These are phyloP conservation scores for Gracilaria domingensis DNA, from an alignment of 23 red algal genomes.

Conservation along the genomic window DNA sequence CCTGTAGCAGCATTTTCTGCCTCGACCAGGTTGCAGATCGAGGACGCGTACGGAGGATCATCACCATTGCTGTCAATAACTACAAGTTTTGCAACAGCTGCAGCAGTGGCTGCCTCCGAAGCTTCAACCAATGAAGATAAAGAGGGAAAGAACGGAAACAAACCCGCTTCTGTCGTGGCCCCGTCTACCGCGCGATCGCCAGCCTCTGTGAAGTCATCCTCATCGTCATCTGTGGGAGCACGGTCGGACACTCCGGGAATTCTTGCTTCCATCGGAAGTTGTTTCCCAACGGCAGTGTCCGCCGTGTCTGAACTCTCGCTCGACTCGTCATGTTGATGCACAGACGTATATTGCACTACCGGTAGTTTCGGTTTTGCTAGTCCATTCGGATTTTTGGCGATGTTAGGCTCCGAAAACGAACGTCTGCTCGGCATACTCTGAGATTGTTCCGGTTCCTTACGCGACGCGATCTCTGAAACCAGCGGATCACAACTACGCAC, in stretches of 20 bases:
- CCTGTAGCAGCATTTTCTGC: no score
- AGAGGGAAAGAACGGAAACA: not conserved
- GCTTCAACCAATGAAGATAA: not conserved
- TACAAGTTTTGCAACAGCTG: not conserved
- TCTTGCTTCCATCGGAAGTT: not conserved
- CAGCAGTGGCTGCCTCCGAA: not conserved
- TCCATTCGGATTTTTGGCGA: not conserved
- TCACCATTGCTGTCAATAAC: not conserved
- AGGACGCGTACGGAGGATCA: constrained; percentile 3
- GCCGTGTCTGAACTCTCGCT: constrained; percentile 13
- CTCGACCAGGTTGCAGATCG: not conserved
- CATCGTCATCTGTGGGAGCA: not conserved
- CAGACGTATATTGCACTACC: not conserved
- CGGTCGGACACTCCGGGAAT: not conserved
- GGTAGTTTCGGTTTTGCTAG: not conserved
- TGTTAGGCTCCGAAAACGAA: not conserved
- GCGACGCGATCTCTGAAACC: not conserved
- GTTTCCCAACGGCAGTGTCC: not conserved
- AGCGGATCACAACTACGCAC: not conserved
- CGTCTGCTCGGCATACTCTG: not conserved
- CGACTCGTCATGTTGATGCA: not conserved
- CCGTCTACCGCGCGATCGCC: not conserved
- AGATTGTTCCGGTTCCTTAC: not conserved
- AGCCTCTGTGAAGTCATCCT: not conserved
- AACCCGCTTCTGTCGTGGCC: not conserved